Percentiles rank a stretch among this genome's conserved stretches.
phyloP scores from a whole-genome alignment of 2,329 filamentous ascomycete species.

The Fusarium sp. region DNA sequence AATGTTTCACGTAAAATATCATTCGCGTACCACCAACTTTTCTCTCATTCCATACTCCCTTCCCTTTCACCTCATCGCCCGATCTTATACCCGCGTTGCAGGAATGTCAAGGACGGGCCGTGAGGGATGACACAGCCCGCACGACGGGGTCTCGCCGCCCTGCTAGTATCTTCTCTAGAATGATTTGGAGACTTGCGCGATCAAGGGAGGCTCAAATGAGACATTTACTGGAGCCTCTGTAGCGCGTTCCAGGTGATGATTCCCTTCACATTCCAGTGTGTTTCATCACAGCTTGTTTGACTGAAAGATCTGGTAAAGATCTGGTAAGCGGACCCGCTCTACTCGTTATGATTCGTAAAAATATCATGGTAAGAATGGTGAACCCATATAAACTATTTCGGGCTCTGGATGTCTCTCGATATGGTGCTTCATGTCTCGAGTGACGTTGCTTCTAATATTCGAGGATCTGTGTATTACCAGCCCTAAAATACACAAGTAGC shows the following conservation, averaged over 20 bases:
- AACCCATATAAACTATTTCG: background rate
- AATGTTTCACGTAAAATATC: background rate
- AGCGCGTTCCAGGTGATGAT: background rate
- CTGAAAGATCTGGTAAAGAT: background rate
- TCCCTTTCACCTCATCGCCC: background rate
- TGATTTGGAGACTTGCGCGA: background rate
- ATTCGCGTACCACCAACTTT: background rate
- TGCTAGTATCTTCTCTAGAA: background rate
- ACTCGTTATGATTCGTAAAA: background rate
- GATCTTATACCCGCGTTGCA: background rate
- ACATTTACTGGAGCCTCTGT: background rate
- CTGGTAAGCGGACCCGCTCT: background rate
- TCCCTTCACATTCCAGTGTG: constrained; percentile 5
- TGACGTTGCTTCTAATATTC: background rate
- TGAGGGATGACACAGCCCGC: background rate
- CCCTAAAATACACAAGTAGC: background rate
- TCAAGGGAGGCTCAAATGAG: constrained; percentile 22
- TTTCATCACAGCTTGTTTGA: background rate
- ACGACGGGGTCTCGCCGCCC: background rate
- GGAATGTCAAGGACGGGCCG: background rate
- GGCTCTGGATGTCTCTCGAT: background rate
- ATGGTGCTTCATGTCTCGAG: accelerated
- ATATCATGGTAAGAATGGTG: background rate
- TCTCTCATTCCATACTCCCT: background rate
- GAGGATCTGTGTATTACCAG: background rate